phyloP scores from a whole-genome alignment of 306 rosid species.

The Citrullus colocynthis region DNA sequence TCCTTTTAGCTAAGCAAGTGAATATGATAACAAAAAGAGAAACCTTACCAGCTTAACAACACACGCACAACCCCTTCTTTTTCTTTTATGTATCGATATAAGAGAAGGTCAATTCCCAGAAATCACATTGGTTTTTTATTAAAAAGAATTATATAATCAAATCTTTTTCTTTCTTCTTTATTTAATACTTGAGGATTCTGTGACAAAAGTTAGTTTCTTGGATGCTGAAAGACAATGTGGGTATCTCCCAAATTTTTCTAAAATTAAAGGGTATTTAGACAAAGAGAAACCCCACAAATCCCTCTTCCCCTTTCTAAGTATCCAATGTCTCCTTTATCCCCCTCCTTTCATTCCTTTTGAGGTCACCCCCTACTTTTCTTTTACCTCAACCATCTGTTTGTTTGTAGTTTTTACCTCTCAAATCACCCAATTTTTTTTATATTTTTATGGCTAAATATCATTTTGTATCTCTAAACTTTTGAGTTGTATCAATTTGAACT shows the following conservation, averaged over 20 bases:
- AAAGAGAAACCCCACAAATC: slow-evolving; percentile 68
- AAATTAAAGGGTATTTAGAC: slow-evolving; percentile 46
- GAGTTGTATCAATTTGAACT: too few relatives aligned
- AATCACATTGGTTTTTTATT: neutral
- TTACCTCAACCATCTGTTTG: slow-evolving; percentile 19
- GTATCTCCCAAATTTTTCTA: slow-evolving; percentile 33
- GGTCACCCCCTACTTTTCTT: slow-evolving; percentile 36
- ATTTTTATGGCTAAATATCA: too few relatives aligned
- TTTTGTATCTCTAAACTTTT: too few relatives aligned
- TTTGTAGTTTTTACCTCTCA: neutral
- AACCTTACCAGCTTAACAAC: slow-evolving; percentile 23
- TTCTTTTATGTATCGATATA: slow-evolving; percentile 32
- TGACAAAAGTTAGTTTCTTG: slow-evolving; percentile 73
- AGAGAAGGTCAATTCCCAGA: slow-evolving; percentile 41
- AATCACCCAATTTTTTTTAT: neutral
- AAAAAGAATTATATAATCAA: neutral
- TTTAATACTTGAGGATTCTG: slow-evolving; percentile 42
- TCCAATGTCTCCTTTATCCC: slow-evolving; percentile 62
- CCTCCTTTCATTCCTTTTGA: slow-evolving; percentile 81
- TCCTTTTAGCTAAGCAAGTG: slow-evolving; percentile 16
- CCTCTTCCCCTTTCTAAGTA: slow-evolving; percentile 53
- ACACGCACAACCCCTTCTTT: slow-evolving; percentile 11
- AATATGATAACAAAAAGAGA: slow-evolving; percentile 48
- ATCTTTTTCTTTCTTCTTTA: neutral
- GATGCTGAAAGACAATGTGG: slow-evolving; percentile 65